Evolutionary conservation across 2,329 filamentous ascomycete species (phyloP).

Genomic region (Aureobasidium subglaciale): DNA sequence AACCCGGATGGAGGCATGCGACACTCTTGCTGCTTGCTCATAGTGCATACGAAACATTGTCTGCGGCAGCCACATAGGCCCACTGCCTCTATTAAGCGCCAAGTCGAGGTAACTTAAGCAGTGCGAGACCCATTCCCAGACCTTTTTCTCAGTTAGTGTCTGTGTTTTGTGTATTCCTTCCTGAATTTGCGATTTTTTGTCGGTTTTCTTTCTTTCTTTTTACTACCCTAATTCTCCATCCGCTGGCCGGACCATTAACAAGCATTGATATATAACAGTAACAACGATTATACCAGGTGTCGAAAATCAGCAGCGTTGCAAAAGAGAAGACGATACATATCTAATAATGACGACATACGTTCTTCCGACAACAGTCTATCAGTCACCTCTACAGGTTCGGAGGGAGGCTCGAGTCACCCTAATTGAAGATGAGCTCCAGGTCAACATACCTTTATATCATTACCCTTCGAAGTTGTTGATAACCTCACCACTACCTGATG

Average conservation of each 20-base stretch:
- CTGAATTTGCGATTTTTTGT: slow-evolving; percentile 21
- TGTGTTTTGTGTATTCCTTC: slow-evolving; percentile 17
- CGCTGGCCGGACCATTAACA: slow-evolving; percentile 37
- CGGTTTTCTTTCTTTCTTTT: slow-evolving; percentile 21
- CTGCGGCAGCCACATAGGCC: slow-evolving; percentile 2
- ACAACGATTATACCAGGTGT: not conserved
- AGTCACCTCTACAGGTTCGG: slow-evolving; percentile 51
- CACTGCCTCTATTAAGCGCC: slow-evolving; percentile 14
- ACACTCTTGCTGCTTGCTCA: not conserved
- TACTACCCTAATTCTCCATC: slow-evolving; percentile 25
- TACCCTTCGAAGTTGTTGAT: slow-evolving; percentile 30
- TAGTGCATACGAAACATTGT: not conserved
- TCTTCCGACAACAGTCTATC: slow-evolving; percentile 46
- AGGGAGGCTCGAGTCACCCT: slow-evolving; percentile 57
- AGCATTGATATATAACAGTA: slow-evolving; percentile 16
- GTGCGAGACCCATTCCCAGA: slow-evolving; percentile 1
- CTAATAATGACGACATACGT: slow-evolving; percentile 40
- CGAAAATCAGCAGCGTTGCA: too few relatives aligned
- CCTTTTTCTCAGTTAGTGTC: slow-evolving; percentile 20
- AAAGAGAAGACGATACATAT: slow-evolving; percentile 14
- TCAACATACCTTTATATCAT: slow-evolving; percentile 25
- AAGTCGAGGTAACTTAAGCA: slow-evolving; percentile 6
- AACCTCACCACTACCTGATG: slow-evolving; percentile 41
- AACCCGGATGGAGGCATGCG: slow-evolving; percentile 1
- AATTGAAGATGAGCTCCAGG: slow-evolving; percentile 48